phyloP scores from a whole-genome alignment of 140 eudicot genomes.

The Oenanthe javanica region DNA sequence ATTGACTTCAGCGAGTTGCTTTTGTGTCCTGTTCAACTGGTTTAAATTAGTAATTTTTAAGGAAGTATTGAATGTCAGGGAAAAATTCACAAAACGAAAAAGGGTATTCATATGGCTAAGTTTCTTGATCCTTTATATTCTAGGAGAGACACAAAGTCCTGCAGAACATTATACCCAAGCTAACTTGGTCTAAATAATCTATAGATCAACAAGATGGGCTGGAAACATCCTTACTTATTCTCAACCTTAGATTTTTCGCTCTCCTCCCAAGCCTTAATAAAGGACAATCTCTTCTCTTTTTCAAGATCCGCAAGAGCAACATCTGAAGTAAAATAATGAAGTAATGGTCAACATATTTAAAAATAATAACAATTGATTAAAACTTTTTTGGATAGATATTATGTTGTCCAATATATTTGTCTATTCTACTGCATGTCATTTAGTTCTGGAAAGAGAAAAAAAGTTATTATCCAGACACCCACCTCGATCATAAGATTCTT shows the following conservation, averaged over 20 bases:
- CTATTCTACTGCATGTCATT: neutral
- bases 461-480: neutral
- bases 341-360: neutral
- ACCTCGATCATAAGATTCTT: slow-evolving; percentile 63
- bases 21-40: slow-evolving; percentile 53
- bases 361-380: neutral
- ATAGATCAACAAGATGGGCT: neutral
- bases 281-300: slow-evolving; percentile 58
- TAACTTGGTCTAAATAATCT: neutral
- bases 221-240: slow-evolving; percentile 53
- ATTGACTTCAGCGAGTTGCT: slow-evolving; percentile 48
- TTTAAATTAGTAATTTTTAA: neutral
- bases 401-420: neutral
- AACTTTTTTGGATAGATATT: neutral
- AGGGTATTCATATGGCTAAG: neutral
- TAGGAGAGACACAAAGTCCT: neutral
- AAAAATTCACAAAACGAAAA: neutral
- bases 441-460: neutral
- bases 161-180: neutral
- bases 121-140: neutral
- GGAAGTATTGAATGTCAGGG: neutral
- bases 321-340: slow-evolving; percentile 28
- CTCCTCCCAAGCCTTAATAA: slow-evolving; percentile 90
- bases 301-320: slow-evolving; percentile 62
- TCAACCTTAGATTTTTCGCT: slow-evolving; percentile 60